A percentile compares a stretch with the other conserved stretches of the same genome.
Conservation (phyloP, 2,329 filamentous ascomycete genomes). For the Scedosporium aurantiacum region DNA sequence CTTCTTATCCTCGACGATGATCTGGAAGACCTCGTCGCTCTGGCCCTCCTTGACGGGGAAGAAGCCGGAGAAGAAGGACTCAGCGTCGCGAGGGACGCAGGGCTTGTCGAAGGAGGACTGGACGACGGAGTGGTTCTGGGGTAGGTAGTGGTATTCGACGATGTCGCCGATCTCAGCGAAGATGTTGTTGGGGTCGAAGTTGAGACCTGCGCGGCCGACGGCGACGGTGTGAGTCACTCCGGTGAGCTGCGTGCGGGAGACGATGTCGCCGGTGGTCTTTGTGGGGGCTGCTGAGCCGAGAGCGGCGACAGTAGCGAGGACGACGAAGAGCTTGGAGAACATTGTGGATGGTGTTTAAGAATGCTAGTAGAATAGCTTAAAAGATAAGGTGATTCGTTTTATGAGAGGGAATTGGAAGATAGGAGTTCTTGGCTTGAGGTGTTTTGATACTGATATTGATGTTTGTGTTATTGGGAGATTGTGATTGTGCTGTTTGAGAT, state of each 20-base stretch:
- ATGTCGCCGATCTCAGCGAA: slow-evolving; percentile 36
- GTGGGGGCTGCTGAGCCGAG: slow-evolving; percentile 22
- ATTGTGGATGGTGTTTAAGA: slow-evolving; percentile 15
- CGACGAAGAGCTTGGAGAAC: slow-evolving; percentile 19
- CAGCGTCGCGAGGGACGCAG: slow-evolving; percentile 27
- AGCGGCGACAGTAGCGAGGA: slow-evolving; percentile 18
- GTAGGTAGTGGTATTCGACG: slow-evolving; percentile 44
- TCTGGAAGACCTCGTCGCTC: slow-evolving; percentile 11
- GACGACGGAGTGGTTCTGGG: slow-evolving; percentile 37
- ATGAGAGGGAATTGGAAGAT: neutral
- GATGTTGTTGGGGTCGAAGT: slow-evolving; percentile 39
- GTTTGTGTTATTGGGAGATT: neutral
- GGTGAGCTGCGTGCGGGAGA: slow-evolving; percentile 24
- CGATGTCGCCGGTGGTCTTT: slow-evolving; percentile 14
- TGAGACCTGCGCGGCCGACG: slow-evolving; percentile 32
- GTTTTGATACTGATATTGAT: neutral
- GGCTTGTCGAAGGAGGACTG: slow-evolving; percentile 30
- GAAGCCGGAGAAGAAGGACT: slow-evolving; percentile 36
- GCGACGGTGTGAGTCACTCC: slow-evolving; percentile 33
- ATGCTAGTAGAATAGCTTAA: neutral
- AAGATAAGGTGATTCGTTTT: neutral
- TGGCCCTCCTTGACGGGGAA: slow-evolving; percentile 18
- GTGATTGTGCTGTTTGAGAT: neutral
- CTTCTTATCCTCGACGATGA: slow-evolving; percentile 25
- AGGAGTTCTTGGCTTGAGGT: neutral